phyloP scores from a whole-genome alignment of 345 rosid species.

The Dimocarpus longan region DNA sequence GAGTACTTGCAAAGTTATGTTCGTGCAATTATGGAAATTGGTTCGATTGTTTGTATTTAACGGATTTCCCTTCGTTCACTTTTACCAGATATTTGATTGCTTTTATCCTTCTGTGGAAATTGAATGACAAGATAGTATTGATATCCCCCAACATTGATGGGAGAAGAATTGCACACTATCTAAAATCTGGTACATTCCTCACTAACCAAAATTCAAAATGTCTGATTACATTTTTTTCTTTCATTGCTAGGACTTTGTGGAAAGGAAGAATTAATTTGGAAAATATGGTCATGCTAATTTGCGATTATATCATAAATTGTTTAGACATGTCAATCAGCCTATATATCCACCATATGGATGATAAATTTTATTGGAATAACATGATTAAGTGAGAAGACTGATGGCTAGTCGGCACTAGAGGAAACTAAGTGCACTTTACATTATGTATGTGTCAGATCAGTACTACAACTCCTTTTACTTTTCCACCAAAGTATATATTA shows the following conservation, averaged over 20 bases:
- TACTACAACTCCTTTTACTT: neutral
- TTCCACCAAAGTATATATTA: slow-evolving; percentile 3
- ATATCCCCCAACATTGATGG: slow-evolving; percentile 72
- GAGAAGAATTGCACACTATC: slow-evolving; percentile 53
- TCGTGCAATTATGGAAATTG: slow-evolving; percentile 10
- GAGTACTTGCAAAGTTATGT: slow-evolving; percentile 18
- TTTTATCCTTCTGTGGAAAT: slow-evolving; percentile 74
- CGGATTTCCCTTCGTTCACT: neutral
- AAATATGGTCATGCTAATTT: neutral
- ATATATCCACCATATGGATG: neutral
- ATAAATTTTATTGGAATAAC: neutral
- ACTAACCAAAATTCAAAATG: neutral
- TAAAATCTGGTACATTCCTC: slow-evolving; percentile 69
- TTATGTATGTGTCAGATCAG: neutral
- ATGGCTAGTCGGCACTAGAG: slow-evolving; percentile 1
- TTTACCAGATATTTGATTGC: slow-evolving; percentile 79
- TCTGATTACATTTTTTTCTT: neutral
- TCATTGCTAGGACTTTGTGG: neutral
- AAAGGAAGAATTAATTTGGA: neutral
- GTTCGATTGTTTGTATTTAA: slow-evolving; percentile 13
- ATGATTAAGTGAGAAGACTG: neutral
- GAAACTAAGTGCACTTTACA: neutral
- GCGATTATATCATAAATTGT: neutral
- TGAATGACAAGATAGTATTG: slow-evolving; percentile 68
- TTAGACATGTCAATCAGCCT: neutral